phyloP scores from a whole-genome alignment of 331 rosid species.

The Quercus phellos region DNA sequence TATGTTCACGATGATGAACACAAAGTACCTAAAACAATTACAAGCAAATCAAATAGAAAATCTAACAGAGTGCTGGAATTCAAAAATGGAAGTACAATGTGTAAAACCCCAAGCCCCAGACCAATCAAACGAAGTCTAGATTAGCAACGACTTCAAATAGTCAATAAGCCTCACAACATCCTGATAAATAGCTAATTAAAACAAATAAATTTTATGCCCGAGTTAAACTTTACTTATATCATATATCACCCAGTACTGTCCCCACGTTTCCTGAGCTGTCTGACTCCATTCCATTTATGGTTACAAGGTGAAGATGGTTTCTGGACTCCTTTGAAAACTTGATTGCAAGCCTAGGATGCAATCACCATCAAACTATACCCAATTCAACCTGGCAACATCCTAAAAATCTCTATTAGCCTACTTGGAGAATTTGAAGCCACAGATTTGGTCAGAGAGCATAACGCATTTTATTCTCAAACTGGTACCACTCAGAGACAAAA shows the following conservation, averaged over 20 bases:
- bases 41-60: too few relatives aligned
- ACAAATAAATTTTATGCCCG: too few relatives aligned
- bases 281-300: too few relatives aligned
- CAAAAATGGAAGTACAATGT: too few relatives aligned
- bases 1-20: too few relatives aligned
- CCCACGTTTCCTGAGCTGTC: neutral
- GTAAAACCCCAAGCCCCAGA: too few relatives aligned
- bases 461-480: neutral
- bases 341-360: neutral
- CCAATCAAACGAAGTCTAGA: too few relatives aligned
- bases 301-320: too few relatives aligned
- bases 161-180: too few relatives aligned
- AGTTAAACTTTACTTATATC: neutral
- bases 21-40: too few relatives aligned
- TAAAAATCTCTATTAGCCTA: neutral
- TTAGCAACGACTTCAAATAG: too few relatives aligned
- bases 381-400: neutral
- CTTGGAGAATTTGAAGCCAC: neutral
- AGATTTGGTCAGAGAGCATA: neutral
- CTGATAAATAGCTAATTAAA: neutral
- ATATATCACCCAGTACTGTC: neutral
- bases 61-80: too few relatives aligned
- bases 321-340: neutral
- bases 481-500: neutral
- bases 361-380: neutral